Evolutionary conservation across 345 rosid species (phyloP), one percentile per base, ranked within the genome.

Genomic region (Euphorbia peplus): DNA sequence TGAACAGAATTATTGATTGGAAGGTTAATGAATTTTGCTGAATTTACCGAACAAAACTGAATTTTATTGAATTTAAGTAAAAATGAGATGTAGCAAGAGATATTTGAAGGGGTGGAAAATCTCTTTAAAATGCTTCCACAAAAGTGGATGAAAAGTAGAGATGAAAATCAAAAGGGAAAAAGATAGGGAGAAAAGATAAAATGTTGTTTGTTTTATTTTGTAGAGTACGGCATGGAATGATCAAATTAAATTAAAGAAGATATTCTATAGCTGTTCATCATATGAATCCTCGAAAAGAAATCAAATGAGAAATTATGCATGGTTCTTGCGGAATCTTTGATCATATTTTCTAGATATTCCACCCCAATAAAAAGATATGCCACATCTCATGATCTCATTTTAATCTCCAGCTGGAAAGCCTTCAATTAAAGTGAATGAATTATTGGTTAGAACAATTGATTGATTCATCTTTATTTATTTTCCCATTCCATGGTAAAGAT

Each of bases 371-470:
- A 39, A 39, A 39, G 42, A 39, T 39, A 39, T 39, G 9, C 42
- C 42, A 39, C 42, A 8, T 39, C 42, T 39, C 42, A 35, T 35
- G n/a, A n/a, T n/a, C n/a, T n/a, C 37, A 32, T 32, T 32, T 32
- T 32, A 32, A 39, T 39, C 9, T 39, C 42, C 86, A 85, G 89
- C 86, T 85, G 89, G 70, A 71, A 39, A 35, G 8, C 4, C 8
- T 3, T 81, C 85, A 76, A 57, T 35, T 42, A 83, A 85, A 81
- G 83, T 26, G n/a, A 35, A 50, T 68, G 76, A 81, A 85, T 85
- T 77, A 85, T 85, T 79, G 82, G 16, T 53, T 22, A 42, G 18
- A 26, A 35, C 47, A 46, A 22, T 8, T 25, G 47, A 4, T 50
- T 48, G 28, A 35, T 61, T 55, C 57, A 50, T 41, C 50, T 21